phyloP scores from a whole-genome alignment of 1,139 yeast genomes.

The Komagataea norvegica region DNA sequence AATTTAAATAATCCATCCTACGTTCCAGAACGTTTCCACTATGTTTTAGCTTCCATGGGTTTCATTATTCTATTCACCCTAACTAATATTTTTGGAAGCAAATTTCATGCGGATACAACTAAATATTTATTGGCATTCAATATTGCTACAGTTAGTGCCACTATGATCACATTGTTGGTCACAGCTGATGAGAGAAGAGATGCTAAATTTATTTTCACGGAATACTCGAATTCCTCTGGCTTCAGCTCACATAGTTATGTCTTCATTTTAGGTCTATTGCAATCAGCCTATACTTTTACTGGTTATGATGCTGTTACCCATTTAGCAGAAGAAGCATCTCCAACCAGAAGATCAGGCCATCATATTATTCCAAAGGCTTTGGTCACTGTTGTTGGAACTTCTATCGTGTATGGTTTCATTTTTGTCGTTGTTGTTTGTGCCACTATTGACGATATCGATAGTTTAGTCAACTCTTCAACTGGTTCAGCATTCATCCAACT shows the following conservation, averaged over 20 bases:
- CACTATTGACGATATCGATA: slow-evolving; percentile 39
- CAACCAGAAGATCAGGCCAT: slow-evolving; percentile 41
- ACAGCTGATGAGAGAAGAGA: slow-evolving; percentile 21
- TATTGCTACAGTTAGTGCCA: slow-evolving; percentile 17
- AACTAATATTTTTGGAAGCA: slow-evolving; percentile 21
- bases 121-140: slow-evolving; percentile 16
- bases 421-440: slow-evolving; percentile 48
- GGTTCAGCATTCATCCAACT: slow-evolving; percentile 62
- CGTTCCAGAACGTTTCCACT: slow-evolving; percentile 19
- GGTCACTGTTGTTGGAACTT: slow-evolving; percentile 44
- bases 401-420: slow-evolving; percentile 54
- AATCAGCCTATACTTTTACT: slow-evolving; percentile 25
- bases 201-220: slow-evolving; percentile 24
- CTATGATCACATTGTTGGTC: slow-evolving; percentile 18
- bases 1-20: slow-evolving; percentile 18
- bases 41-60: slow-evolving; percentile 22
- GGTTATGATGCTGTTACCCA: slow-evolving; percentile 63
- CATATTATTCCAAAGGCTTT: slow-evolving; percentile 58
- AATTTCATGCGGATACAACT: slow-evolving; percentile 23
- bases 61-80: slow-evolving; percentile 22
- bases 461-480: slow-evolving; percentile 38
- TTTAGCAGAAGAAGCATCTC: slow-evolving; percentile 59
- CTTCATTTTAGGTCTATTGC: slow-evolving; percentile 26
- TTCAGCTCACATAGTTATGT: slow-evolving; percentile 25
- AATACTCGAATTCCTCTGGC: slow-evolving; percentile 24